Evolutionary conservation across 2,329 filamentous ascomycete species (phyloP), one percentile per base, ranked within the genome.

Genomic region (Lasiodiplodia theobromae): DNA sequence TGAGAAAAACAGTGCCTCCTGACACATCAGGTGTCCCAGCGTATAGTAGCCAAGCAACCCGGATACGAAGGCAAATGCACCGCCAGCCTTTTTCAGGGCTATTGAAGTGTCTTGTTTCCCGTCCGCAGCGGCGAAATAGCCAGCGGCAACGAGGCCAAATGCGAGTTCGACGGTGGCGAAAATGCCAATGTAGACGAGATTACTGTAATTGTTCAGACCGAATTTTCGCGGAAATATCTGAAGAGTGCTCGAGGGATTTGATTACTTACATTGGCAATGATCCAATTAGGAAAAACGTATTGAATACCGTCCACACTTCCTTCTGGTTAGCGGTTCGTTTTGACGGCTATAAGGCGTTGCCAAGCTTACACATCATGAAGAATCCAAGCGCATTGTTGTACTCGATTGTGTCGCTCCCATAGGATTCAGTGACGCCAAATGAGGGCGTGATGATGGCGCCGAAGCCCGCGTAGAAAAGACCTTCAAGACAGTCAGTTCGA

Each of bases 371-470:
- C 34, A 82, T 75, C 71, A 85, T 81, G 70, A 83, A 86, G 72
- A 85, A 84, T 0, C 84, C 84, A 2, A 85, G 74, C 2, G 83
- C 83, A 66, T 86, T 86, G 72, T 85, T 83, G 68, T 83, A 82
- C 71, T 82, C 76, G 0, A 74, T 74, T 0, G 77, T 79, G 62
- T 82, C 74, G 25, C 6, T 60, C 10, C 82, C 82, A 69, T 85
- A 86, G 1, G 83, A 77, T 8, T 79, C 78, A 6, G 76, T 72
- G 7, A 86, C 79, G 0, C 83, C 83, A 69, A 86, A 84, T 0
- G 78, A 73, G 2, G 84, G 84, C 0, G 82, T 85, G 4, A 85
- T 70, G 23, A 85, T 81, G 4, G 83, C 81, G 4, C 83, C 84
- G 56, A 83, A 86, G 1, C 83, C 84, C 23, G 79, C 80, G 67